Conservation (phyloP, 805 yeast species). For the Yarrowia alimentaria region DNA sequence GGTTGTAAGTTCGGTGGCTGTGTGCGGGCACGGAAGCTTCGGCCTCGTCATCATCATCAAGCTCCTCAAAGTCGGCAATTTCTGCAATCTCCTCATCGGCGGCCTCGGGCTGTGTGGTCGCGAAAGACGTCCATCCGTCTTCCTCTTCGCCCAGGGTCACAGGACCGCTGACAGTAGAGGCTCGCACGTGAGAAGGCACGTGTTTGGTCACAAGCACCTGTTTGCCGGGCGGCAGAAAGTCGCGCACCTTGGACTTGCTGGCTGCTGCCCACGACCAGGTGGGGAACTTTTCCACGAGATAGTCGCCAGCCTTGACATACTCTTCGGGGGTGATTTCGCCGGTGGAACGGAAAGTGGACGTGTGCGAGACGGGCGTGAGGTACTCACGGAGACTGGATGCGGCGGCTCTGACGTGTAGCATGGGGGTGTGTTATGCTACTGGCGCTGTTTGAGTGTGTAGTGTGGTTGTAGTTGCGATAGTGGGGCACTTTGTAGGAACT, state of each 20-base stretch:
- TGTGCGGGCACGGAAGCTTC: slow-evolving; percentile 10
- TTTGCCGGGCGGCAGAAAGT: slow-evolving; percentile 80
- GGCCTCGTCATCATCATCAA: slow-evolving; percentile 33
- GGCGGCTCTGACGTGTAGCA: slow-evolving; percentile 24
- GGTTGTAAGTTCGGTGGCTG: slow-evolving; percentile 64
- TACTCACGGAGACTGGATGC: slow-evolving; percentile 66
- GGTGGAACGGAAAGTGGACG: slow-evolving; percentile 77
- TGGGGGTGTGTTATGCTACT: not conserved
- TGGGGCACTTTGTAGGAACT: too few relatives aligned
- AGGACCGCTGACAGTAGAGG: slow-evolving; percentile 41
- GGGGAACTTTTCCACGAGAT: slow-evolving; percentile 84
- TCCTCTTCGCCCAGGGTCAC: slow-evolving; percentile 45
- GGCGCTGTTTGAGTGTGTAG: not conserved
- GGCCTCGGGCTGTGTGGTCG: not conserved
- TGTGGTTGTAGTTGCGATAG: not conserved
- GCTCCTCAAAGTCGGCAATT: slow-evolving; percentile 34
- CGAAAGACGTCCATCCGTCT: slow-evolving; percentile 39
- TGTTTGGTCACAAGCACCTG: slow-evolving; percentile 85
- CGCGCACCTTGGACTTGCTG: slow-evolving; percentile 53
- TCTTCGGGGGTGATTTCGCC: slow-evolving; percentile 97
- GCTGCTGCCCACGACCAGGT: slow-evolving; percentile 92
- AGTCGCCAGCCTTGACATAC: slow-evolving; percentile 92
- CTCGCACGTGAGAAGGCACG: slow-evolving; percentile 77
- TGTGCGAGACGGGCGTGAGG: slow-evolving; percentile 83
- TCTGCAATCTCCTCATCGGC: slow-evolving; percentile 34